Percentiles rank a stretch among this genome's conserved stretches.
These are phyloP conservation scores for Hanseniaspora pseudoguilliermondii DNA, from an alignment of 805 yeast species.

Conservation along the genomic window DNA sequence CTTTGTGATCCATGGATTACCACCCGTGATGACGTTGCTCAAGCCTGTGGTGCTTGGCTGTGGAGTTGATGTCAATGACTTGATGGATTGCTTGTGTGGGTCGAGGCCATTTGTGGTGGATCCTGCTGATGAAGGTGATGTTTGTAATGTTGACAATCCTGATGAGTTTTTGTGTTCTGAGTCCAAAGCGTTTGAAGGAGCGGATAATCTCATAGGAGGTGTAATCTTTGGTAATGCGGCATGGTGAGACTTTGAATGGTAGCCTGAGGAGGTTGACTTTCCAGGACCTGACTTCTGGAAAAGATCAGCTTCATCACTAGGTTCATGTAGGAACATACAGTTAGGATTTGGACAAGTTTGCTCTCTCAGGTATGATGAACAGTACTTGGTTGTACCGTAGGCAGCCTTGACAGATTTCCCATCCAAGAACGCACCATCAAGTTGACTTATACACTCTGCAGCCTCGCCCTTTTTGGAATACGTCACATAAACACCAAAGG, in stretches of 20 bases:
- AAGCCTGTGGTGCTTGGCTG: background rate
- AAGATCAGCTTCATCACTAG: slow-evolving; percentile 98
- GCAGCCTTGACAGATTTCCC: slow-evolving; percentile 87
- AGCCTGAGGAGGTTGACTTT: slow-evolving; percentile 2
- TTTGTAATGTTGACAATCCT: background rate
- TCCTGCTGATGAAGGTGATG: background rate
- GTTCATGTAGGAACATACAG: slow-evolving; percentile 98
- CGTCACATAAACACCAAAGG: slow-evolving; percentile 91
- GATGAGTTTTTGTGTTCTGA: slow-evolving; percentile 22
- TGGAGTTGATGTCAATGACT: slow-evolving; percentile 2
- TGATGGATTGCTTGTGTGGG: background rate
- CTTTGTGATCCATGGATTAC: slow-evolving; percentile 9
- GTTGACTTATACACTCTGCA: slow-evolving; percentile 77
- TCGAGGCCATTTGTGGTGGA: background rate
- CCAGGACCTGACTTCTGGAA: slow-evolving; percentile 47
- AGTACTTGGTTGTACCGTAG: slow-evolving; percentile 95
- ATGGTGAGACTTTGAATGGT: slow-evolving; percentile 31
- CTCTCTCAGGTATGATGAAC: slow-evolving; percentile 90
- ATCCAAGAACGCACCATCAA: slow-evolving; percentile 84
- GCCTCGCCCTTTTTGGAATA: slow-evolving; percentile 92
- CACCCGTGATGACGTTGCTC: slow-evolving; percentile 2
- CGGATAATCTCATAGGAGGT: slow-evolving; percentile 19
- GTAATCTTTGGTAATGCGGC: slow-evolving; percentile 34
- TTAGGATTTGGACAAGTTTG: slow-evolving; percentile 96
- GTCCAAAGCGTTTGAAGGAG: slow-evolving; percentile 31